These are phyloP conservation scores for Arthrobotrys sphaeroides DNA, from an alignment of 2,329 filamentous ascomycete species.

Conservation along the genomic window DNA sequence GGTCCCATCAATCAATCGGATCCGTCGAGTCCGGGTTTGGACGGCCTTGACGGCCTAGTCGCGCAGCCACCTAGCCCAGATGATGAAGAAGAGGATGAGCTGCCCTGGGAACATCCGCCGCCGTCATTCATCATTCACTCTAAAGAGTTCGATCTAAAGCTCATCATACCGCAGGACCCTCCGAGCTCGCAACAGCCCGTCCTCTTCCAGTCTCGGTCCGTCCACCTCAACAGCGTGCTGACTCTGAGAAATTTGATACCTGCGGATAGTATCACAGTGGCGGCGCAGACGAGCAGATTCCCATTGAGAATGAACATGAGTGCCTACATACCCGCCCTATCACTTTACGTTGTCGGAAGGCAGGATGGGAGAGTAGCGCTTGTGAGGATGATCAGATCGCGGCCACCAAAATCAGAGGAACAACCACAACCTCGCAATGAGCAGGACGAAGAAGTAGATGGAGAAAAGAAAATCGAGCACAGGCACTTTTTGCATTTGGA, in stretches of 20 bases:
- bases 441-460: conserved; percentile 68
- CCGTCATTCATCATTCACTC: conserved; percentile 42
- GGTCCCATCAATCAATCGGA: conserved; percentile 3
- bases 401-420: neutral
- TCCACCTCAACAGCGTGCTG: conserved; percentile 19
- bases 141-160: conserved; percentile 44
- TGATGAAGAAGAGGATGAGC: neutral
- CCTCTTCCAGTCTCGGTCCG: neutral
- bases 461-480: conserved; percentile 58
- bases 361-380: conserved; percentile 73
- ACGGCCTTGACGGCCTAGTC: neutral
- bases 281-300: conserved; percentile 29
- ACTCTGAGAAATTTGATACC: conserved; percentile 44
- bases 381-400: conserved; percentile 68
- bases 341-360: conserved; percentile 72
- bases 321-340: conserved; percentile 73
- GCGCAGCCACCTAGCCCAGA: neutral
- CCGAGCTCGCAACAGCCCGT: neutral
- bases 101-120: conserved; percentile 34
- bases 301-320: conserved; percentile 68
- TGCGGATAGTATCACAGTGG: conserved; percentile 35
- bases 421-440: conserved; percentile 63
- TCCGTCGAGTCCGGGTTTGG: neutral
- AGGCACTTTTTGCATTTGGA: conserved; percentile 35
- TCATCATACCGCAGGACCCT: conserved; percentile 22